Conservation (phyloP, 1,284 basidiomycete genomes). For the Ustilago tritici region DNA sequence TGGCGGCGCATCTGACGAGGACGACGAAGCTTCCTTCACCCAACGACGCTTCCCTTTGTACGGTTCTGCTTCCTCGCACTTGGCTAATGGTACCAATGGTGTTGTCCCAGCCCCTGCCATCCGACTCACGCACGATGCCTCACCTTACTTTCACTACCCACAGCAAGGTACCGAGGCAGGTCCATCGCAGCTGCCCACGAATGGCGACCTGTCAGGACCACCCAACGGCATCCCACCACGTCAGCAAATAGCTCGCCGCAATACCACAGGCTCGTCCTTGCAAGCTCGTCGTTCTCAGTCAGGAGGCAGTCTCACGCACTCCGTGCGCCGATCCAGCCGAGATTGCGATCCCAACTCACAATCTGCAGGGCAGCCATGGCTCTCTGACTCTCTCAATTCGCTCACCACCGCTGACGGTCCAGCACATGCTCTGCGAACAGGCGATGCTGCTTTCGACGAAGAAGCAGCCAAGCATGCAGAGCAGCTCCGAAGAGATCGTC, state of each 20-base stretch:
- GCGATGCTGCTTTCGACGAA: constrained; percentile 65
- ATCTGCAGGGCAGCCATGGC: constrained; percentile 30
- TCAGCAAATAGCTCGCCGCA: constrained; percentile 44
- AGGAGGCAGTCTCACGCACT: constrained; percentile 30
- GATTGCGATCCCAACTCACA: constrained; percentile 38
- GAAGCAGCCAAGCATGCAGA: constrained; percentile 66
- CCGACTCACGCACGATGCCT: constrained; percentile 45
- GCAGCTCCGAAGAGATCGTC: constrained; percentile 58
- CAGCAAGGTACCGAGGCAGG: constrained; percentile 18
- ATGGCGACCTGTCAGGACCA: constrained; percentile 17
- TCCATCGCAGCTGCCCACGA: background rate
- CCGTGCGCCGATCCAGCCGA: constrained; percentile 37
- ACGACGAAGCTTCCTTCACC: constrained; percentile 24
- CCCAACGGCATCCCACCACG: constrained; percentile 32
- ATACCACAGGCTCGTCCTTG: constrained; percentile 56
- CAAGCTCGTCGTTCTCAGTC: constrained; percentile 42
- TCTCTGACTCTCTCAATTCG: constrained; percentile 36
- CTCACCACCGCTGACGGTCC: constrained; percentile 31
- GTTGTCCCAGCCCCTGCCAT: constrained; percentile 34
- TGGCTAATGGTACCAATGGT: constrained; percentile 16
- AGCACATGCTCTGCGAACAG: constrained; percentile 54
- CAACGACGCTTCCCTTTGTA: constrained; percentile 28
- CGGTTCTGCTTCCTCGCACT: constrained; percentile 24
- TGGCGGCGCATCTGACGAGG: constrained; percentile 30
- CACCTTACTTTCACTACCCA: constrained; percentile 37